phyloP scores from a whole-genome alignment of 257 asterid species.

The Gentiana macrophylla region DNA sequence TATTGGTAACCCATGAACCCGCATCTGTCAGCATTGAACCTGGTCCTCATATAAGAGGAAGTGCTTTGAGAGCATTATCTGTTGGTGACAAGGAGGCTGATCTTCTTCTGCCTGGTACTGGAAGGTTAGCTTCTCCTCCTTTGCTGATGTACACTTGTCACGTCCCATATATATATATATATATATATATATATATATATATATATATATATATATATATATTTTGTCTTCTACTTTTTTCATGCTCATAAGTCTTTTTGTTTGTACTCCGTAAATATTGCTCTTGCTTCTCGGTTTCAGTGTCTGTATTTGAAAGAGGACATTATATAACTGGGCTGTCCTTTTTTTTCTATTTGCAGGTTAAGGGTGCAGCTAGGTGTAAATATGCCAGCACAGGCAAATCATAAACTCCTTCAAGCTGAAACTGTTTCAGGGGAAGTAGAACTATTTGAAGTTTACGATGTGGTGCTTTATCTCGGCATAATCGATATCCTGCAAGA shows the following conservation, averaged over 20 bases:
- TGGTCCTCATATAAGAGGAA: conserved; percentile 45
- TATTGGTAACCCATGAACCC: conserved; percentile 48
- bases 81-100: conserved; percentile 43
- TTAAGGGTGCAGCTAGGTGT: conserved; percentile 93
- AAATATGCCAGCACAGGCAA: conserved; percentile 97
- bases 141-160: neutral
- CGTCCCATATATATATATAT: too few relatives aligned
- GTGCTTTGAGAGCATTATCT: conserved; percentile 33
- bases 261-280: too few relatives aligned
- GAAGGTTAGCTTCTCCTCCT: conserved; percentile 17
- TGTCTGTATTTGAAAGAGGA: too few relatives aligned
- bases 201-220: too few relatives aligned
- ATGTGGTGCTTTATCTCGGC: conserved; percentile 87
- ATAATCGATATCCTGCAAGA: conserved; percentile 82
- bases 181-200: too few relatives aligned
- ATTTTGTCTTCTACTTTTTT: too few relatives aligned
- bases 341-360: conserved; percentile 29
- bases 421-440: conserved; percentile 45
- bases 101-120: conserved; percentile 45
- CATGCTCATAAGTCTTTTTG: too few relatives aligned
- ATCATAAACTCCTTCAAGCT: conserved; percentile 46
- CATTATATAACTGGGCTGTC: neutral
- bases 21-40: conserved; percentile 29
- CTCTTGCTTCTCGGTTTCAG: too few relatives aligned
- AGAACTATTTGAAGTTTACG: conserved; percentile 87